phyloP scores from a whole-genome alignment of 768 basidiomycete genomes.

The Russula sp. region DNA sequence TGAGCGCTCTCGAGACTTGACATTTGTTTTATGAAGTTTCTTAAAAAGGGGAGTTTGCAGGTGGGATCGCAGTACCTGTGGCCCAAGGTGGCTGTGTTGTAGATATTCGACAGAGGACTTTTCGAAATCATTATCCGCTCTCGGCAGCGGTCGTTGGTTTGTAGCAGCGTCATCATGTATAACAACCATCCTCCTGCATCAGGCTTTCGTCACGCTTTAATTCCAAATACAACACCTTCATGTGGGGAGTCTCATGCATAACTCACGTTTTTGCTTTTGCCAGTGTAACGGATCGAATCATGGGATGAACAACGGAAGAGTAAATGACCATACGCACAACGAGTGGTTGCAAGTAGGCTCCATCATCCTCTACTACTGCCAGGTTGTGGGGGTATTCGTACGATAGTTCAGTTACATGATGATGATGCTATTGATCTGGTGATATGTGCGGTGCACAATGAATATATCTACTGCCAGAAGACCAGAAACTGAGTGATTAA shows the following conservation, averaged over 20 bases:
- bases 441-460: too few relatives aligned
- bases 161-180: conserved; percentile 18
- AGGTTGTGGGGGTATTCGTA: conserved; percentile 64
- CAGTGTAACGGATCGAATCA: neutral
- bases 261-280: neutral
- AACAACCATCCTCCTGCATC: conserved; percentile 16
- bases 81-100: conserved; percentile 48
- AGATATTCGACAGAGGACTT: neutral
- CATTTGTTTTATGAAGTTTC: neutral
- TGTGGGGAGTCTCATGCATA: conserved; percentile 5
- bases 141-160: conserved; percentile 31
- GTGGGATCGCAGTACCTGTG: conserved; percentile 50
- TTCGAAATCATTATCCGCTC: conserved; percentile 28
- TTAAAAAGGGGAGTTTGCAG: conserved; percentile 26
- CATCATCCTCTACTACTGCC: conserved; percentile 31
- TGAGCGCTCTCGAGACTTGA: conserved; percentile 28
- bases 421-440: neutral
- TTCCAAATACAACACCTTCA: conserved; percentile 13
- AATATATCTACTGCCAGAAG: too few relatives aligned
- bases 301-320: neutral
- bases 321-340: neutral
- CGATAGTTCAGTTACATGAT: conserved; percentile 38
- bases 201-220: conserved; percentile 35
- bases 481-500: too few relatives aligned
- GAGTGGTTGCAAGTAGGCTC: neutral